Conservation (phyloP, 2,329 filamentous ascomycete species). For the Sclerotinia subarctica region DNA sequence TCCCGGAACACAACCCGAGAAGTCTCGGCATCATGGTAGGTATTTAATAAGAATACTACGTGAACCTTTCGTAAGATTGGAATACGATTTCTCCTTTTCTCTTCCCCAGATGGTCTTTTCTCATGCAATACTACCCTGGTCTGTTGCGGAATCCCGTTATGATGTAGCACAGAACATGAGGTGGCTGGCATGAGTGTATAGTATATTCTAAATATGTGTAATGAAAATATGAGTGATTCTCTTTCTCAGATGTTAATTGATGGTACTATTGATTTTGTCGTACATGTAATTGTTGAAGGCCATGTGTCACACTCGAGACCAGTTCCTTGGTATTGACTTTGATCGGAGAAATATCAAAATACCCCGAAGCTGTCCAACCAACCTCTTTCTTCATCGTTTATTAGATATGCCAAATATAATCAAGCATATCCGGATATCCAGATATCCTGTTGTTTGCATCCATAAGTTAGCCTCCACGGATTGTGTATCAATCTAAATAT, state of each 20-base stretch:
- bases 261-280: no score
- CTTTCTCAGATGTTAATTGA: background rate
- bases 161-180: background rate
- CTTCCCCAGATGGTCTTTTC: slow-evolving; percentile 6
- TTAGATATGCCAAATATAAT: background rate
- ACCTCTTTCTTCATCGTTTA: background rate
- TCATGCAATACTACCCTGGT: background rate
- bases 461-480: background rate
- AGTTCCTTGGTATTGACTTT: background rate
- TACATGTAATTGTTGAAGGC: background rate
- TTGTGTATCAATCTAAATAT: background rate
- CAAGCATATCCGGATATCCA: background rate
- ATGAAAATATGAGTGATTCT: background rate
- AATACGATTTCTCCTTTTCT: background rate
- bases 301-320: background rate
- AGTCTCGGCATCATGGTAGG: slow-evolving; percentile 6
- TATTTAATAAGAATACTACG: background rate
- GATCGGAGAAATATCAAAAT: background rate
- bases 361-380: slow-evolving; percentile 1
- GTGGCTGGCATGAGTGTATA: background rate
- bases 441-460: background rate
- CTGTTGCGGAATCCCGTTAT: background rate
- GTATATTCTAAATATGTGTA: background rate
- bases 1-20: slow-evolving; percentile 10
- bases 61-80: background rate